Evolutionary conservation across 116 monocot species (phyloP).

Genomic region (Dioscorea cayenensis): DNA sequence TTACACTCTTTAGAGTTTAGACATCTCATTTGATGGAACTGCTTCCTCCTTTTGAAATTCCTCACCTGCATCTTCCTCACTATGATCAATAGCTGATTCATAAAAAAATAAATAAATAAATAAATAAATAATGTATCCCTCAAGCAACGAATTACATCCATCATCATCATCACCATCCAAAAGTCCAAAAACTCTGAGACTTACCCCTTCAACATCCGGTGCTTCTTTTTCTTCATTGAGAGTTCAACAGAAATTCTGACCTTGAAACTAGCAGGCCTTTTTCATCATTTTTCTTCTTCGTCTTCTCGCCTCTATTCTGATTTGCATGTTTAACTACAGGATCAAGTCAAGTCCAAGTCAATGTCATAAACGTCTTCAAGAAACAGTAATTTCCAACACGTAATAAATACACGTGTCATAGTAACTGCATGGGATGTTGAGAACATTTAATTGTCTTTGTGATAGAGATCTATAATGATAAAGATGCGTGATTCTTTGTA

Average conservation of each 20-base stretch:
- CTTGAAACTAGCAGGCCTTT: too few species aligned
- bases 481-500: too few species aligned
- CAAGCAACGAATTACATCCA: slow-evolving; percentile 54
- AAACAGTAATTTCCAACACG: too few species aligned
- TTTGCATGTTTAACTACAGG: too few species aligned
- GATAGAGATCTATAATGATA: too few species aligned
- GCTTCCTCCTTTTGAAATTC: background rate
- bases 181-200: slow-evolving; percentile 49
- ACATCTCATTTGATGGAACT: background rate
- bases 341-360: too few species aligned
- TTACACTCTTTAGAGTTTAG: slow-evolving; percentile 8
- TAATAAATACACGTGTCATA: too few species aligned
- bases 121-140: slow-evolving; percentile 16
- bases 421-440: too few species aligned
- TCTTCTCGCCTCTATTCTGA: too few species aligned
- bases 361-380: too few species aligned
- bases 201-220: slow-evolving; percentile 4
- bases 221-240: background rate
- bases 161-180: slow-evolving; percentile 47
- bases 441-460: too few species aligned
- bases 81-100: slow-evolving; percentile 2
- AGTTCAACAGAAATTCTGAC: background rate
- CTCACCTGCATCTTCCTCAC: background rate
- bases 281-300: too few species aligned
- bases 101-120: slow-evolving; percentile 17